Evolutionary conservation across 1,284 basidiomycete species (phyloP), one percentile per base, ranked within the genome.

Genomic region (Melampsora larici-populina): DNA sequence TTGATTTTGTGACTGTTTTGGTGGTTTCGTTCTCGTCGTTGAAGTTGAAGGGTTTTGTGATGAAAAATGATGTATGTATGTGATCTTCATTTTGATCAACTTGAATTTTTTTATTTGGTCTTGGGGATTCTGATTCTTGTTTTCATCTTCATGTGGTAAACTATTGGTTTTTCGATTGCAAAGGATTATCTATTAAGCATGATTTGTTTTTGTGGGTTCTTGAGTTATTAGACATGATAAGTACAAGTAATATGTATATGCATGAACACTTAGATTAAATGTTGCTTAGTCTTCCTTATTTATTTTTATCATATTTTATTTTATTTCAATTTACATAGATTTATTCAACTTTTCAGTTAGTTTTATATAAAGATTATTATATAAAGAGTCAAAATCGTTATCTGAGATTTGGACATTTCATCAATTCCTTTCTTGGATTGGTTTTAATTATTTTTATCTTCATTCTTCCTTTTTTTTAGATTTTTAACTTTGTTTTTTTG

Each of bases 391-490:
- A 26, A 18, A 68, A 68, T 31, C 24, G 21, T 33, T 15, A 64
- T 64, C 36, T 64, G 5, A 21, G 26, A 29, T n/a, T 26, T 64
- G 26, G 18, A 64, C 18, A 67, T 46, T 43, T 36, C n/a, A 67
- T 43, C 18, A 67, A 67, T 33, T 21, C 7, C 6, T 21, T 43
- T 67, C n/a, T n/a, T n/a, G n/a, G n/a, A 21, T 67, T 67, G 6
- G 15, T 17, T 67, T 6, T 40, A 4, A 8, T 21, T 11, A 8
- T 64, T 18, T 64, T 40, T 46, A 43, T 46, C 5, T 68, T 68
- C 17, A 48, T 68, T 26, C 33, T 68, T 68, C 48, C 51, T 68
- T 46, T 24, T 48, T 68, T 68, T 48, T 31, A 13, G 43, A 48
- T 46, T 68, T 68, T 68, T 68, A 31, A 24, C 21, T 18, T 48